Evolutionary conservation across 106 monocot species (phyloP), one percentile per base, ranked within the genome.

Genomic region (Dioscorea alata): DNA sequence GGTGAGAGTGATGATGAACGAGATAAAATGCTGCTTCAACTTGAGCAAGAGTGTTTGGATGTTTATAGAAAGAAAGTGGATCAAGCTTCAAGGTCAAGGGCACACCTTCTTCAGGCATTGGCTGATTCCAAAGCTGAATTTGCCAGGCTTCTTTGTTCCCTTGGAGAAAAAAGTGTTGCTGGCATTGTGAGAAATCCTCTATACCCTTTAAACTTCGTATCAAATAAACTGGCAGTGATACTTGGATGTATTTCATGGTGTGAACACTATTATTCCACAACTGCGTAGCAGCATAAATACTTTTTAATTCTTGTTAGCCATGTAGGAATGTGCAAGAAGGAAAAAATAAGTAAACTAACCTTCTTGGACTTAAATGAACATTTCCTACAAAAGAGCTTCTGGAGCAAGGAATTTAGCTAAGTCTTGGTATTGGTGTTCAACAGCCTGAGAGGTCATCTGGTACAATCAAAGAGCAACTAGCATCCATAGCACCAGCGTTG

Each of bases 41-140:
- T 97, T n/a, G 96, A 97, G 56, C 84, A 92, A 67, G 96, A 97
- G 48, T 97, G 96, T 49, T 81, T 97, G 78, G 89, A 97, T 73
- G 96, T 97, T 57, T 97, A 97, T 81, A 92, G 84, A 66, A 85
- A 83, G 76, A 97, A 92, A 66, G 92, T 97, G 57, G 92, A 92
- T 66, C 88, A 86, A 63, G 92, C 96, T 49, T 71, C 92, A 13
- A 84, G 81, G 67, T 84, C 89, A 75, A 97, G 92, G 79, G 86
- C 78, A 51, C 79, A 70, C 6, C 84, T 97, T 58, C 88, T 97
- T 19, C 86, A 92, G 49, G 52, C 82, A 15, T 82, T 97, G 50
- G 89, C 89, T 80, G 89, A 97, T 76, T 89, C 96, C n/a, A 86
- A 84, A 72, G 74, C 82, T 13, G 89, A 88, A 51, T 71, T 89